Evolutionary conservation across 2,329 filamentous ascomycete genomes (phyloP).

Genomic region (Zymoseptoria pseudotritici): DNA sequence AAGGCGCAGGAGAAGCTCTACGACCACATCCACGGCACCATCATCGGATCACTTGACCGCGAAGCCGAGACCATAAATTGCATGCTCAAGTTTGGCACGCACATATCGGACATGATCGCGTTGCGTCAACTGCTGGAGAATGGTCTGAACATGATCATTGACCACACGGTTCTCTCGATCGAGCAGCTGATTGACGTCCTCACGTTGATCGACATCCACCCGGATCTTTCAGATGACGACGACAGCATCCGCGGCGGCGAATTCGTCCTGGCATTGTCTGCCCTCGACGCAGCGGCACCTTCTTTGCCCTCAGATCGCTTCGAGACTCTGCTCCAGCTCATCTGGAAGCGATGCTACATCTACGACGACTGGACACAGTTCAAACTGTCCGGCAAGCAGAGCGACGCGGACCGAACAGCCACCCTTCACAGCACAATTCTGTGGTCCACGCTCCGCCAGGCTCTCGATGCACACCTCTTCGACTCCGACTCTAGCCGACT

Average conservation of each 20-base stretch:
- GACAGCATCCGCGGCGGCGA: slow-evolving; percentile 46
- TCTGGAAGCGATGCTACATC: slow-evolving; percentile 83
- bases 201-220: slow-evolving; percentile 60
- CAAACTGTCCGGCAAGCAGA: slow-evolving; percentile 39
- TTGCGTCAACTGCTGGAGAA: slow-evolving; percentile 66
- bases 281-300: slow-evolving; percentile 47
- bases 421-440: slow-evolving; percentile 39
- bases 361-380: slow-evolving; percentile 84
- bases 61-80: slow-evolving; percentile 70
- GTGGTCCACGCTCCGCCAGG: slow-evolving; percentile 42
- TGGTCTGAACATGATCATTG: slow-evolving; percentile 61
- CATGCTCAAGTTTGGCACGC: slow-evolving; percentile 54
- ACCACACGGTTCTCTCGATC: slow-evolving; percentile 58
- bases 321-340: slow-evolving; percentile 51
- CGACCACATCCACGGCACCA: slow-evolving; percentile 58
- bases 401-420: slow-evolving; percentile 59
- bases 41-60: slow-evolving; percentile 68
- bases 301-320: slow-evolving; percentile 48
- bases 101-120: slow-evolving; percentile 52
- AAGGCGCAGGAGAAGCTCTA: slow-evolving; percentile 74
- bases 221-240: slow-evolving; percentile 39
- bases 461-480: slow-evolving; percentile 14
- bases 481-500: slow-evolving; percentile 1
- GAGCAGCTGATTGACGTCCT: slow-evolving; percentile 64
- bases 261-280: slow-evolving; percentile 67